Conservation (phyloP, 345 rosid genomes). For the Conringia planisiliqua region DNA sequence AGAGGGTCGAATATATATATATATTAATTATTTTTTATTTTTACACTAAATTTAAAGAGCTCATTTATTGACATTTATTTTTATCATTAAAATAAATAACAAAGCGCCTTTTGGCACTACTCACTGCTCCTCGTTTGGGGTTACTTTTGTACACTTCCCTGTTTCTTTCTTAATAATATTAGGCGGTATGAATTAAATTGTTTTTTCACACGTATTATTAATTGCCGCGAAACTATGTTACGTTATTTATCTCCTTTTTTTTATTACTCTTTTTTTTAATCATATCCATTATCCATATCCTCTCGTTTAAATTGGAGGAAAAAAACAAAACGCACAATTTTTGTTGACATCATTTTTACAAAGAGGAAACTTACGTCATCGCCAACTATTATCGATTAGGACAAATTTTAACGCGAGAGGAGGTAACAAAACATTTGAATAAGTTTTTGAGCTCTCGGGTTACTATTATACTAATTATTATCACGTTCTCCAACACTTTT, state of each 20-base stretch:
- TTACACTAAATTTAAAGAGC: background rate
- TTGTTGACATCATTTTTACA: background rate
- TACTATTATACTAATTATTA: background rate
- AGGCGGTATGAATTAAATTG: slow-evolving; percentile 25
- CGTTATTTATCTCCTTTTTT: slow-evolving; percentile 11
- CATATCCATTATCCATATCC: slow-evolving; percentile 11
- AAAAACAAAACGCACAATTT: background rate
- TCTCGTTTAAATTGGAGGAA: background rate
- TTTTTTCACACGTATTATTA: slow-evolving; percentile 15
- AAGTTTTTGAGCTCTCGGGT: slow-evolving; percentile 13
- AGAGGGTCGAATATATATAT: background rate
- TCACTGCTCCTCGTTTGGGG: slow-evolving; percentile 22
- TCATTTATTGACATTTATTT: slow-evolving; percentile 13
- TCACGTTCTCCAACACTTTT: slow-evolving; percentile 27
- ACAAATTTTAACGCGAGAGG: slow-evolving; percentile 11
- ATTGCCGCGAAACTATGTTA: slow-evolving; percentile 13
- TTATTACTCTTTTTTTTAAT: background rate
- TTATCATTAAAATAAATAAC: background rate
- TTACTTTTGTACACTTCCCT: background rate
- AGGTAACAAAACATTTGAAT: slow-evolving; percentile 19
- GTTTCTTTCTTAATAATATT: background rate
- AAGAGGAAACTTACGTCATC: background rate
- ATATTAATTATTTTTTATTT: too few species aligned
- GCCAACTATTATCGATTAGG: slow-evolving; percentile 27
- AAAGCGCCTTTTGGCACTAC: slow-evolving; percentile 31